Conservation (phyloP, 441 rosid species). For the Pelargonium citronellum region DNA sequence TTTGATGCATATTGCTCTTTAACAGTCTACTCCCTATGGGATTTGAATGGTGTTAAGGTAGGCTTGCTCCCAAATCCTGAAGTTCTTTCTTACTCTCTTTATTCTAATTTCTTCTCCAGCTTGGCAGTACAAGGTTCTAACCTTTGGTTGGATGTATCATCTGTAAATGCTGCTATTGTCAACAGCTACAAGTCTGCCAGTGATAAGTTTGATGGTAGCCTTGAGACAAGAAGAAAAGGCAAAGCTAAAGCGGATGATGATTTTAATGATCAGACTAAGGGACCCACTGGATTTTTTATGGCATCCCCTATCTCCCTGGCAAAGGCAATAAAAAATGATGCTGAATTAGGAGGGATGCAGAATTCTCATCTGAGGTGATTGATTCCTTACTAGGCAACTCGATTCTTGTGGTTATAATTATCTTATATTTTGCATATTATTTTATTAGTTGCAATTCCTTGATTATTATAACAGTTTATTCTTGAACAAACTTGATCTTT, state of each 20-base stretch:
- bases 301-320: slow-evolving; percentile 70
- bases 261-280: slow-evolving; percentile 35
- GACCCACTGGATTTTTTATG: slow-evolving; percentile 57
- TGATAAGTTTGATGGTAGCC: slow-evolving; percentile 37
- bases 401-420: neutral
- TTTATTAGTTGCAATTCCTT: neutral
- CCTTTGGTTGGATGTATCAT: slow-evolving; percentile 81
- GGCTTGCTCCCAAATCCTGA: neutral
- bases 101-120: slow-evolving; percentile 35
- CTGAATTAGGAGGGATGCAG: slow-evolving; percentile 83
- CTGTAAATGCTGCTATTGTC: slow-evolving; percentile 73
- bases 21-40: neutral
- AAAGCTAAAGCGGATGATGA: slow-evolving; percentile 26
- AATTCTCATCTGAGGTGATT: slow-evolving; percentile 78
- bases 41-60: neutral
- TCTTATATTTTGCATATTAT: neutral
- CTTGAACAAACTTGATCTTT: no score
- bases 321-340: slow-evolving; percentile 80
- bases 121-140: slow-evolving; percentile 64
- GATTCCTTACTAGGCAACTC: slow-evolving; percentile 6
- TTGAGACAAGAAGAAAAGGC: slow-evolving; percentile 28
- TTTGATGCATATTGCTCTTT: neutral
- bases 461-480: neutral
- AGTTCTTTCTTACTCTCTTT: neutral
- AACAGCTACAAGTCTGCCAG: slow-evolving; percentile 62